These are phyloP conservation scores for Begonia fuchsioides DNA, from an alignment of 306 rosid genomes.

Conservation along the genomic window DNA sequence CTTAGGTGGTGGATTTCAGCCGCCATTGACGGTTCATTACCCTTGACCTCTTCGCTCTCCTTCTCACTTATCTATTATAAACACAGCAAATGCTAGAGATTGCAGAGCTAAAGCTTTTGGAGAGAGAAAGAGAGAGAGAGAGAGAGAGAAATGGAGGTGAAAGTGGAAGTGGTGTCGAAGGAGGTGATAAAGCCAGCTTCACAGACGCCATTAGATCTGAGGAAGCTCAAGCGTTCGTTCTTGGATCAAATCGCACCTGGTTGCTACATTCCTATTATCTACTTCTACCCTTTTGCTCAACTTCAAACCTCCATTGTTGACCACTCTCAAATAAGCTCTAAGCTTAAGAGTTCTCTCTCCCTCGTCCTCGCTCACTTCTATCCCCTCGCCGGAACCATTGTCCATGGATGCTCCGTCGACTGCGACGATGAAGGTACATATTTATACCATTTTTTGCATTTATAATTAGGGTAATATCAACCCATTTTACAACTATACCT, in stretches of 20 bases:
- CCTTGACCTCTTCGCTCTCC: no score
- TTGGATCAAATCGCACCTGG: slow-evolving; percentile 22
- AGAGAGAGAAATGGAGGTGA: slow-evolving; percentile 4
- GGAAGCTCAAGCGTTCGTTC: slow-evolving; percentile 18
- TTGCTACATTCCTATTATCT: slow-evolving; percentile 21
- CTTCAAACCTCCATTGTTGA: background rate
- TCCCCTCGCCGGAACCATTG: slow-evolving; percentile 15
- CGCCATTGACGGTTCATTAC: no score
- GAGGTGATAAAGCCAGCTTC: slow-evolving; percentile 26
- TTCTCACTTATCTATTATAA: no score
- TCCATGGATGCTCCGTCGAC: slow-evolving; percentile 10
- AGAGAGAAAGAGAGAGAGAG: background rate
- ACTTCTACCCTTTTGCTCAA: slow-evolving; percentile 6
- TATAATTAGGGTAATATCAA: no score
- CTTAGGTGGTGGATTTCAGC: no score
- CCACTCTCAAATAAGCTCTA: background rate
- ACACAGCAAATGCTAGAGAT: no score
- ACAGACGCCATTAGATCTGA: slow-evolving; percentile 19
- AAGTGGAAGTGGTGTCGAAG: slow-evolving; percentile 12
- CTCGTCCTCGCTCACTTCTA: slow-evolving; percentile 10
- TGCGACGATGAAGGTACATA: slow-evolving; percentile 19
- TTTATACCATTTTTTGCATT: no score
- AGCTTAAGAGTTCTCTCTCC: slow-evolving; percentile 11
- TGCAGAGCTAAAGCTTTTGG: background rate
- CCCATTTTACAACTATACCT: no score